Conservation (phyloP, 257 asterid species). For the Nicotiana obtusifolia region DNA sequence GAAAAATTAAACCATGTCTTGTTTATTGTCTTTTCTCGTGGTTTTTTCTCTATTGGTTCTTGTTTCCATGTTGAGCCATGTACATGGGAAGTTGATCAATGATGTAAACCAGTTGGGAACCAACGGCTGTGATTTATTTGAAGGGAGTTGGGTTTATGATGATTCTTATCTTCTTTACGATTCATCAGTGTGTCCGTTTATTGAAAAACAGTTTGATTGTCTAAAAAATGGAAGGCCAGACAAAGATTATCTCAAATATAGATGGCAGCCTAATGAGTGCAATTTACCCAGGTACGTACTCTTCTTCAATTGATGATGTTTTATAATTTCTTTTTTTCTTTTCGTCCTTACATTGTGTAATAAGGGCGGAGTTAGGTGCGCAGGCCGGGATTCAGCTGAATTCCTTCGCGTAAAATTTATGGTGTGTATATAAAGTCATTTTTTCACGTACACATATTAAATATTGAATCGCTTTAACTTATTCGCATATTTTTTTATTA, state of each 20-base stretch:
- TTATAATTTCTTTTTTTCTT: background rate
- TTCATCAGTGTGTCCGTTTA: constrained; percentile 20
- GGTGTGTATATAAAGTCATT: no score
- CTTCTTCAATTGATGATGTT: background rate
- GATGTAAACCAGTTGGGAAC: background rate
- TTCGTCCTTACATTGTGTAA: background rate
- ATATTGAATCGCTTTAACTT: no score
- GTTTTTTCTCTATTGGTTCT: background rate
- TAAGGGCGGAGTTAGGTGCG: no score
- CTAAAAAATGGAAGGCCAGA: constrained; percentile 27
- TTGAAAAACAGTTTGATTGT: constrained; percentile 27
- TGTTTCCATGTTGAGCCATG: background rate
- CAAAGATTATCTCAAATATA: constrained; percentile 20
- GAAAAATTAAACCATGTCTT: background rate
- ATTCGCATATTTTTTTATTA: no score
- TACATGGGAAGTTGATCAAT: constrained; percentile 7
- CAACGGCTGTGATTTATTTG: constrained; percentile 19
- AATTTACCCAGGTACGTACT: constrained; percentile 24
- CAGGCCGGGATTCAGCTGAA: no score
- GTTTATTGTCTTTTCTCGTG: no score
- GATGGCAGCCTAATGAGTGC: constrained; percentile 28
- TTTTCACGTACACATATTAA: no score
- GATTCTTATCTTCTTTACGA: constrained; percentile 21
- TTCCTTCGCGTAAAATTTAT: no score
- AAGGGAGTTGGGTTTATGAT: constrained; percentile 32